Evolutionary conservation across 371 early-diverging fungal genomes (phyloP), one percentile per base, ranked within the genome.

Genomic region (Mucor plumbeus): DNA sequence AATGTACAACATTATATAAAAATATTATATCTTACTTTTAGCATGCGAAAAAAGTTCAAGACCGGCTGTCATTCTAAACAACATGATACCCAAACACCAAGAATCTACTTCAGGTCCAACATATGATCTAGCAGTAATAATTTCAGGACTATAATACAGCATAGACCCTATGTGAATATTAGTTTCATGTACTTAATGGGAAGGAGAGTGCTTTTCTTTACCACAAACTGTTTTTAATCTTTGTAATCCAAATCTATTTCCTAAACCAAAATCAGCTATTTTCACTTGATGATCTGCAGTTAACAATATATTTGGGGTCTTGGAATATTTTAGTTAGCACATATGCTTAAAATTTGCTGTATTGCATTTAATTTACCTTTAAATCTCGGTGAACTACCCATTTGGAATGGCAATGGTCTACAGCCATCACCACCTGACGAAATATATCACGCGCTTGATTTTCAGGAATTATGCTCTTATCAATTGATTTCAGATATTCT

Each of bases 51-150:
- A 97, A 0, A 96, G 97, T 43, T 96, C 90, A 65, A 89, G 88
- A 3, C 98, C 98, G 39, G 94, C 93, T 9, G 93, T 90, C 85
- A 96, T 88, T 35, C 95, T 90, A 74, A 92, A 97, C 14, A 97
- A 70, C 55, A 95, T 91, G 13, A 97, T 94, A 14, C 98, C 98
- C 39, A 96, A 74, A 69, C 88, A 88, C 91, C 91, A 91, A 34
- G 87, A 82, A 70, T 91, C 91, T 14, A 90, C 81, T 65, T 90
- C 90, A 8, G 89, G 88, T 4, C 90, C 89, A 57, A 75, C 76
- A 69, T 91, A 90, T 41, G 81, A 78, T 48, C 79, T 74, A 8
- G 84, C 84, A 34, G 82, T 79, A 34, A 85, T 85, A 36, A 92
- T 87, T 71, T 93, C 92, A n/a, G 93, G 88, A 35, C 74, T 80